These are phyloP conservation scores for Yarrowia phangngaensis DNA, from an alignment of 805 yeast genomes.

Conservation along the genomic window DNA sequence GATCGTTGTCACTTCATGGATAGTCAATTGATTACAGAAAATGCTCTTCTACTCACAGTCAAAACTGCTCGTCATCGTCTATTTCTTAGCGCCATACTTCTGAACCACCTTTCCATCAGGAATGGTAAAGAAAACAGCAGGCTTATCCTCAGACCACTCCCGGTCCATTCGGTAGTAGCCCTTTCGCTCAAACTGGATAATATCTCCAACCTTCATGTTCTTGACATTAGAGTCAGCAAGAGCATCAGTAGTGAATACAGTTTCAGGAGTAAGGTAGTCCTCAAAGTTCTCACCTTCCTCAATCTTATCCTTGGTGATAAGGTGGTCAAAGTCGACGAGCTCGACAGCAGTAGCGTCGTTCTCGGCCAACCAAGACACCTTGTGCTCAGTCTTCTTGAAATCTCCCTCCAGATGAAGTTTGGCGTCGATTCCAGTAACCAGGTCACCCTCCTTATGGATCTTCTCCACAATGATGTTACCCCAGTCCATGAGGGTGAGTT, in stretches of 20 bases:
- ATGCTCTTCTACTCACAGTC: not conserved
- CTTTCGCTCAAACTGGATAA: slow-evolving; percentile 94
- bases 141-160: slow-evolving; percentile 51
- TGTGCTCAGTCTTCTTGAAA: slow-evolving; percentile 92
- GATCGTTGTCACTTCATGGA: not conserved
- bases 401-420: slow-evolving; percentile 90
- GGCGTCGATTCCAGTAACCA: slow-evolving; percentile 64
- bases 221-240: slow-evolving; percentile 76
- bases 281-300: slow-evolving; percentile 93
- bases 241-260: slow-evolving; percentile 78
- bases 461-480: slow-evolving; percentile 83
- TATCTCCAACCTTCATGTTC: slow-evolving; percentile 75
- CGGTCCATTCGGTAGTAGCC: slow-evolving; percentile 86
- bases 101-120: slow-evolving; percentile 91
- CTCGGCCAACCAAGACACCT: slow-evolving; percentile 90
- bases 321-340: slow-evolving; percentile 87
- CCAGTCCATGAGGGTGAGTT: slow-evolving; percentile 98
- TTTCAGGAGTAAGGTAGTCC: slow-evolving; percentile 81
- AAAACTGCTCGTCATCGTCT: no score
- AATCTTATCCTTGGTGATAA: slow-evolving; percentile 89
- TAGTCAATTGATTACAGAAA: not conserved
- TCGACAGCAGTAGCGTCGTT: slow-evolving; percentile 73
- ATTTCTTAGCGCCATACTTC: slow-evolving; percentile 63
- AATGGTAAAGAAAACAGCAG: slow-evolving; percentile 80
- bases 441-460: slow-evolving; percentile 54